phyloP scores from a whole-genome alignment of 1,284 basidiomycete genomes.

The Lignosus rhinocerotis region DNA sequence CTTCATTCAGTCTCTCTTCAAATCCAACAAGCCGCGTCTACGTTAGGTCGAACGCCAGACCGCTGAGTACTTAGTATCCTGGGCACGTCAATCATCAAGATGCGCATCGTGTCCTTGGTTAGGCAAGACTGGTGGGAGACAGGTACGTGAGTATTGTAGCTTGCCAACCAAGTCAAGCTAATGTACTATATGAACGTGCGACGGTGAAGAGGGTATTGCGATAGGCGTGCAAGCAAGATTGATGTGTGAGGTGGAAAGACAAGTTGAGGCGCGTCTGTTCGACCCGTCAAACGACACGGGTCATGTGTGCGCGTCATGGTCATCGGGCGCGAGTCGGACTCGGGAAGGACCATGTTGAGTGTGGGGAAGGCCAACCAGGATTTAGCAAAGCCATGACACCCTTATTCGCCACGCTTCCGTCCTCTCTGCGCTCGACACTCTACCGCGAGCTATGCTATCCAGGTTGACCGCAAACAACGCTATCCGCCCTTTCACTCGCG shows the following conservation, averaged over 20 bases:
- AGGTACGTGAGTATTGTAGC: too few species aligned
- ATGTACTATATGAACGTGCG: too few species aligned
- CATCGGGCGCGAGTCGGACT: conserved; percentile 11
- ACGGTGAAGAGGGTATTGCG: too few species aligned
- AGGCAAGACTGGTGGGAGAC: too few species aligned
- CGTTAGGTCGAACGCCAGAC: too few species aligned
- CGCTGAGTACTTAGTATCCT: too few species aligned
- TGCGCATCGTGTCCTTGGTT: too few species aligned
- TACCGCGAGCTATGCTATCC: conserved; percentile 24
- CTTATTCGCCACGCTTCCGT: neutral
- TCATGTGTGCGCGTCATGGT: conserved; percentile 23
- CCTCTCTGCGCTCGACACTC: conserved; percentile 2
- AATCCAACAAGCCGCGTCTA: too few species aligned
- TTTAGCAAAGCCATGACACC: conserved; percentile 7
- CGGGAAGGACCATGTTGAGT: conserved; percentile 1
- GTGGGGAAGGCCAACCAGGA: conserved; percentile 18
- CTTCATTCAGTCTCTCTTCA: too few species aligned
- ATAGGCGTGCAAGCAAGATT: neutral
- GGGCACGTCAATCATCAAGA: too few species aligned
- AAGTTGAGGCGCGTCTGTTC: neutral
- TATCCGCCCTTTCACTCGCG: conserved; percentile 30
- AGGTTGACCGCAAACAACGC: conserved; percentile 14
- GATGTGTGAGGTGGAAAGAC: neutral
- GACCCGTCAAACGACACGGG: neutral
- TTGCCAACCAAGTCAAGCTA: too few species aligned